These are phyloP conservation scores for Didymella lethalis DNA, from an alignment of 2,329 filamentous ascomycete genomes.

Conservation along the genomic window DNA sequence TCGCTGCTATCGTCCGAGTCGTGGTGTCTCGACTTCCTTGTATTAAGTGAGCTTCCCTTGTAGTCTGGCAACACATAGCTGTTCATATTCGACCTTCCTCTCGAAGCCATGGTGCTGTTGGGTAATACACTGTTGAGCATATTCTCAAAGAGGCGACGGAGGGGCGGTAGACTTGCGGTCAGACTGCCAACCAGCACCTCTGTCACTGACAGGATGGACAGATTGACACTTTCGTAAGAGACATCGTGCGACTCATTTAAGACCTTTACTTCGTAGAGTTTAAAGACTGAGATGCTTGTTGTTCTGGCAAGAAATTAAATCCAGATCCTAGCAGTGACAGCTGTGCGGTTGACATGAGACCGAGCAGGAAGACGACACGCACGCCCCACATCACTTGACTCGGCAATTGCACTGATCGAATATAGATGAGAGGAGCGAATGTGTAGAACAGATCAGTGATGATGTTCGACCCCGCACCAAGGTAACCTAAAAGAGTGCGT, in stretches of 20 bases:
- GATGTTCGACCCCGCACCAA: slow-evolving; percentile 17
- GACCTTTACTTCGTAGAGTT: slow-evolving; percentile 20
- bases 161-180: slow-evolving; percentile 22
- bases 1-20: slow-evolving; percentile 20
- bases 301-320: slow-evolving; percentile 5
- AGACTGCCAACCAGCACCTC: slow-evolving; percentile 18
- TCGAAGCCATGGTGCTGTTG: slow-evolving; percentile 1
- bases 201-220: slow-evolving; percentile 16
- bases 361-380: slow-evolving; percentile 19
- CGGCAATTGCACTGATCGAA: slow-evolving; percentile 13
- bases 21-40: slow-evolving; percentile 5
- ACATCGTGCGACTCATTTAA: slow-evolving; percentile 9
- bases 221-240: slow-evolving; percentile 14
- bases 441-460: slow-evolving; percentile 21
- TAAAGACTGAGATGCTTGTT: slow-evolving; percentile 21
- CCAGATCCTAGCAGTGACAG: no score
- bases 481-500: slow-evolving; percentile 1
- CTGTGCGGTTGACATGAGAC: slow-evolving; percentile 9
- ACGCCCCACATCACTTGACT: slow-evolving; percentile 17
- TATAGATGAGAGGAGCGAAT: slow-evolving; percentile 18
- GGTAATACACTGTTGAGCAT: slow-evolving; percentile 16
- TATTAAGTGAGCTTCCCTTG: background rate
- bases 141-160: slow-evolving; percentile 20
- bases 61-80: slow-evolving; percentile 8
- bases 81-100: background rate